These are phyloP conservation scores for Terfezia boudieri DNA, from an alignment of 495 filamentous ascomycete genomes.

Conservation along the genomic window DNA sequence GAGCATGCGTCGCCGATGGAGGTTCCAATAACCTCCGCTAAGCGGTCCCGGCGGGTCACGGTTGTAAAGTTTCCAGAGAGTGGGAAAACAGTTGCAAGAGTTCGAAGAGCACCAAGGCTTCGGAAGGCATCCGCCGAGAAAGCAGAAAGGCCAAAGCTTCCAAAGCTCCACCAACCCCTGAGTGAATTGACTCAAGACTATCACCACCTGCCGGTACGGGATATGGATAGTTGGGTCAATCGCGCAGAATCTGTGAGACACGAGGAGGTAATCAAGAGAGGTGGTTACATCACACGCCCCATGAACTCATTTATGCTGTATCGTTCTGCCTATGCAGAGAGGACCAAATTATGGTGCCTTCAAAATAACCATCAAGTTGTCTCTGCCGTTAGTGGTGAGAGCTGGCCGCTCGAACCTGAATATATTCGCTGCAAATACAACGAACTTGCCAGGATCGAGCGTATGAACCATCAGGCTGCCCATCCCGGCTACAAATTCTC, in stretches of 20 bases:
- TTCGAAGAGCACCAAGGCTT: conserved; percentile 7
- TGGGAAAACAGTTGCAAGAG: conserved; percentile 4
- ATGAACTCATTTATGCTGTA: conserved; percentile 99
- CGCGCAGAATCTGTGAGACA: conserved; percentile 41
- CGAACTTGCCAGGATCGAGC: conserved; percentile 55
- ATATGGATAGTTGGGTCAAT: conserved; percentile 70
- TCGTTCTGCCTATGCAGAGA: conserved; percentile 72
- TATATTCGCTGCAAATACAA: conserved; percentile 60
- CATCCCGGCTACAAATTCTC: conserved; percentile 93
- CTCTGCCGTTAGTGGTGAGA: conserved; percentile 57
- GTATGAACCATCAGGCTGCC: conserved; percentile 62
- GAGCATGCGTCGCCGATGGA: not conserved
- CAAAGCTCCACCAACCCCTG: conserved; percentile 42
- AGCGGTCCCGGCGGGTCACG: not conserved
- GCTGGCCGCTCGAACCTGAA: conserved; percentile 63
- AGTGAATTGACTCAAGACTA: conserved; percentile 54
- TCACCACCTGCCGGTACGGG: conserved; percentile 37
- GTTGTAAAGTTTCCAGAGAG: not conserved
- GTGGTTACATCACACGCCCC: conserved; percentile 63
- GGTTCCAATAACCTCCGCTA: not conserved
- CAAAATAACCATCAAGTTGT: conserved; percentile 93
- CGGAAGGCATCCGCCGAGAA: conserved; percentile 11
- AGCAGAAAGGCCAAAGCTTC: conserved; percentile 23
- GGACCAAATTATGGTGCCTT: conserved; percentile 57
- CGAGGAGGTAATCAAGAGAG: conserved; percentile 44